Evolutionary conservation across 2,329 filamentous ascomycete species (phyloP), one percentile per base, ranked within the genome.

Genomic region (Sporothrix protearum): DNA sequence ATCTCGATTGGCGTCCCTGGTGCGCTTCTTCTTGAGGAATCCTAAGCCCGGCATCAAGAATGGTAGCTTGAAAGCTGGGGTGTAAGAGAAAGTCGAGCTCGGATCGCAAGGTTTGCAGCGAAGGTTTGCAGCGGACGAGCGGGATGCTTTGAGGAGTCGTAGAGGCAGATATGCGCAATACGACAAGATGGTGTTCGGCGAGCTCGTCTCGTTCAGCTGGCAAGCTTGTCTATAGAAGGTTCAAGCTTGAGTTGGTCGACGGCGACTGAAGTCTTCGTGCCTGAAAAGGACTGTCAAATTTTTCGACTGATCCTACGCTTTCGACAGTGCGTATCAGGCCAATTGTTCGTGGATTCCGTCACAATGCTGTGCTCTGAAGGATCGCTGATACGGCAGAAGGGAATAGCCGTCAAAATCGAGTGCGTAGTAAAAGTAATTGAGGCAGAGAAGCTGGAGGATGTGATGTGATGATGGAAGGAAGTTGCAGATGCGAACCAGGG

Each of bases 1-100:
- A 80, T 92, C 89, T 80, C 88, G 86, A 80, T 90, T 88, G 80
- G 89, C 92, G 85, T 97, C 94, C 89, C 94, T 96, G 84, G 94
- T 97, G 88, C 94, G 91, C 88, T 97, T 97, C 89, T 97, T 98
- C 88, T 97, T 97, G 81, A 98, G 89, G 80, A 97, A 94, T 82
- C 93, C 93, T 86, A 97, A 88, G 82, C 89, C 92, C 90, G 94
- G 96, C 96, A 99, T 98, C 74, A 79, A 77, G 76, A 71, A 71
- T 68, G 72, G 55, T 42, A 28, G 33, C 47, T 68, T 53, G 59
- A 12, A 63, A 63, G 30, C 61, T 64, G 39, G 53, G 16, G n/a
- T 64, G 36, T 28, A 28, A 16, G 22, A n/a, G 16, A 49, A 69
- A 47, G 68, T 36, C 39, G 25, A 71, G 63, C 51, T 68, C 70